A percentile compares a stretch with the other conserved stretches of the same genome.
These are phyloP conservation scores for Tolypocladium nubicola DNA, from an alignment of 2,329 filamentous ascomycete genomes.

Conservation along the genomic window DNA sequence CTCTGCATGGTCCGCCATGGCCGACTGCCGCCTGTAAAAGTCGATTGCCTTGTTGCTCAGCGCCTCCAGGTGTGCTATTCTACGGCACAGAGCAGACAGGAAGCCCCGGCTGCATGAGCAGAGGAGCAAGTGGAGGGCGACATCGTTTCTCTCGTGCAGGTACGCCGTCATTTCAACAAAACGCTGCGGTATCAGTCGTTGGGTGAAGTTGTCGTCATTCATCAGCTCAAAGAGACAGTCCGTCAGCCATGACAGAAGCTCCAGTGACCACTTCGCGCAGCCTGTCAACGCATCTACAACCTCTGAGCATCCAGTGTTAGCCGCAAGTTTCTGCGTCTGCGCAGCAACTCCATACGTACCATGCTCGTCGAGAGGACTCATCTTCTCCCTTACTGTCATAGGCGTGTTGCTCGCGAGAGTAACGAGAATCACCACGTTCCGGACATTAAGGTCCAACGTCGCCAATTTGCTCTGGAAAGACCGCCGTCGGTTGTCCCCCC, in stretches of 20 bases:
- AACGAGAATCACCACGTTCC: conserved; percentile 58
- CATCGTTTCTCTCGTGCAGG: conserved; percentile 42
- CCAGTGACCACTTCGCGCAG: conserved; percentile 68
- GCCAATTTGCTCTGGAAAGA: conserved; percentile 63
- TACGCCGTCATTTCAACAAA: conserved; percentile 39
- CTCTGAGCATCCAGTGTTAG: conserved; percentile 33
- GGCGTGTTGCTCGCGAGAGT: conserved; percentile 51
- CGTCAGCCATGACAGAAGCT: conserved; percentile 55
- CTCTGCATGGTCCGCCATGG: conserved; percentile 26
- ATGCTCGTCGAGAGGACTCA: conserved; percentile 51
- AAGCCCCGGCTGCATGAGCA: conserved; percentile 66
- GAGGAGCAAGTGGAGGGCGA: conserved; percentile 54
- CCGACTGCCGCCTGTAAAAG: conserved; percentile 37
- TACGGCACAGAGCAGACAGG: conserved; percentile 56
- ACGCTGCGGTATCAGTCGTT: conserved; percentile 35
- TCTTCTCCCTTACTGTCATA: conserved; percentile 40
- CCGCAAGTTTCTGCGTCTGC: background rate
- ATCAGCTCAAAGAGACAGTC: conserved; percentile 47
- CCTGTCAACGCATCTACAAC: conserved; percentile 63
- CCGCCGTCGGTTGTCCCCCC: conserved; percentile 49
- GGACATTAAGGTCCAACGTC: conserved; percentile 63
- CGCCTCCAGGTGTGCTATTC: conserved; percentile 45
- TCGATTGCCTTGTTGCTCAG: conserved; percentile 37
- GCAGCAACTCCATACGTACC: conserved; percentile 15
- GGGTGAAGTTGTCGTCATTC: conserved; percentile 39